Evolutionary conservation across 129 eudicot genomes (phyloP).

Genomic region (Ambrosia artemisiifolia): DNA sequence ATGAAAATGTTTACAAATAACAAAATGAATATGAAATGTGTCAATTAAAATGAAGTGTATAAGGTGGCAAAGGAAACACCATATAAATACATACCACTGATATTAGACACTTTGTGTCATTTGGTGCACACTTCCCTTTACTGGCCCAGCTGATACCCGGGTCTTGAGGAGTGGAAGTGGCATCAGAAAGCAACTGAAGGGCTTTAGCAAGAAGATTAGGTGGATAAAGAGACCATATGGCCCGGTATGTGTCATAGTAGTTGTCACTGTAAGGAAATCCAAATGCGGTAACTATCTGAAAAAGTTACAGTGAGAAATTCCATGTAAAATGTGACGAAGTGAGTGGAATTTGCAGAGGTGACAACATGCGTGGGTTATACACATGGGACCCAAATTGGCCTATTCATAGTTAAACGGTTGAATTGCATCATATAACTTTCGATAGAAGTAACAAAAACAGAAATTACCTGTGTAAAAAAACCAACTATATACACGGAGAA

Average conservation of each 20-base stretch:
- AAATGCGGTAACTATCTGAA: constrained; percentile 76
- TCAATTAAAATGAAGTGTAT: constrained; percentile 8
- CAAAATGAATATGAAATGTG: constrained; percentile 7
- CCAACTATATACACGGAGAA: constrained; percentile 61
- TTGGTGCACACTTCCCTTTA: constrained; percentile 51
- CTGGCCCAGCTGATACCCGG: constrained; percentile 85
- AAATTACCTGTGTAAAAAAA: constrained; percentile 69
- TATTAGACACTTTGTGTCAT: constrained; percentile 60
- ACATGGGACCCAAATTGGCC: not conserved
- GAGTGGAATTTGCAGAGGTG: constrained; percentile 9
- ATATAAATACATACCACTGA: constrained; percentile 50
- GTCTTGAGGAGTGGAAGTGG: constrained; percentile 68
- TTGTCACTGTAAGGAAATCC: constrained; percentile 78
- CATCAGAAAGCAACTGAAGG: constrained; percentile 65
- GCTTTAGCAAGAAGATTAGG: constrained; percentile 77
- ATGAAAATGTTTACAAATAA: constrained; percentile 4
- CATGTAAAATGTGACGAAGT: constrained; percentile 10
- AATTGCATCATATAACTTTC: not conserved
- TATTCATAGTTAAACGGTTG: not conserved
- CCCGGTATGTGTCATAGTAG: constrained; percentile 46
- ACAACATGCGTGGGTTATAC: constrained; percentile 15
- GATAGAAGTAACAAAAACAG: not conserved
- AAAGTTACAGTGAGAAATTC: not conserved
- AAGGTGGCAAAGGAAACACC: constrained; percentile 7
- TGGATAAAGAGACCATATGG: constrained; percentile 72